Conservation (phyloP, 495 filamentous ascomycete genomes). For the Mytilinidion resinicola region DNA sequence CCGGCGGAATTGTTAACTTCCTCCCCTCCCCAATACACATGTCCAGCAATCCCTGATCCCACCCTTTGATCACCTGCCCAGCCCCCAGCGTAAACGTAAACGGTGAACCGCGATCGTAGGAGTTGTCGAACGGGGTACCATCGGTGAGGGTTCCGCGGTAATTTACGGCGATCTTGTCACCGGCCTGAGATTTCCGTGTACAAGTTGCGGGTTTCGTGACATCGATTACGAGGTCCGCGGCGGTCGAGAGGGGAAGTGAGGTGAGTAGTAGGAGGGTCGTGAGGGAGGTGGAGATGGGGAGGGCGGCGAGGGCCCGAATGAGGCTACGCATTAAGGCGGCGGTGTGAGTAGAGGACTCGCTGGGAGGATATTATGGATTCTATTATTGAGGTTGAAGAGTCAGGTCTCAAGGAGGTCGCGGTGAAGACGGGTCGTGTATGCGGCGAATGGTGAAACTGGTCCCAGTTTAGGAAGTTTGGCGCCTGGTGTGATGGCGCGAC, state of each 20-base stretch:
- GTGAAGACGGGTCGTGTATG: no score
- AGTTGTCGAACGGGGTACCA: slow-evolving; percentile 53
- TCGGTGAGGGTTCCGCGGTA: slow-evolving; percentile 72
- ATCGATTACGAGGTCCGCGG: slow-evolving; percentile 63
- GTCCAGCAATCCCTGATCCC: slow-evolving; percentile 85
- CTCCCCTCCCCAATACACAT: slow-evolving; percentile 98
- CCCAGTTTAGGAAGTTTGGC: no score
- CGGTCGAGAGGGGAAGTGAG: slow-evolving; percentile 1
- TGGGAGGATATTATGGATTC: no score
- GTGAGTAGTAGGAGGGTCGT: neutral
- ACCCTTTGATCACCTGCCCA: slow-evolving; percentile 83
- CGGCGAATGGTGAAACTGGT: no score
- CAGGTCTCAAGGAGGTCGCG: no score
- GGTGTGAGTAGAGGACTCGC: no score
- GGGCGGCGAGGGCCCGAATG: slow-evolving; percentile 4
- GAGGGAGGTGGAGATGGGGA: slow-evolving; percentile 13
- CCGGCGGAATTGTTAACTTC: slow-evolving; percentile 83
- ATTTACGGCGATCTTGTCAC: slow-evolving; percentile 78
- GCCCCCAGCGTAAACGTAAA: slow-evolving; percentile 72
- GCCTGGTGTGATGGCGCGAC: no score
- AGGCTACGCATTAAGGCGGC: no score
- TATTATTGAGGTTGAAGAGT: no score
- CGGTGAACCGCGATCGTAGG: slow-evolving; percentile 67
- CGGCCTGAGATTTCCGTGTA: slow-evolving; percentile 64
- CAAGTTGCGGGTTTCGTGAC: slow-evolving; percentile 65